phyloP scores from a whole-genome alignment of 148 eudicot species.

The Spergularia marina region DNA sequence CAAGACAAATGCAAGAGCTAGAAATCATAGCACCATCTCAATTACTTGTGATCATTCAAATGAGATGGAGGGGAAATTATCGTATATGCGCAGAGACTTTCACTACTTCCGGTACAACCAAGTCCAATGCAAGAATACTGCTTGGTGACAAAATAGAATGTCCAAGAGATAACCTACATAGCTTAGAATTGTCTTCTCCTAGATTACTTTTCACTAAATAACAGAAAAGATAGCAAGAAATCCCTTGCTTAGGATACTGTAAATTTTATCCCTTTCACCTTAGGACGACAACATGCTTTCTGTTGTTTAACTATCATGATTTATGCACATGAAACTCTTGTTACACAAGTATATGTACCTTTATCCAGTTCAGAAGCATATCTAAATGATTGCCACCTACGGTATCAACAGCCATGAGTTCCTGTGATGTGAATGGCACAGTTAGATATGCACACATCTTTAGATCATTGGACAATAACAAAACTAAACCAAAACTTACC shows the following conservation, averaged over 20 bases:
- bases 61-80: neutral
- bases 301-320: neutral
- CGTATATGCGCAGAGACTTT: neutral
- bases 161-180: neutral
- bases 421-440: conserved; percentile 42
- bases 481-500: conserved; percentile 40
- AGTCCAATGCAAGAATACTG: neutral
- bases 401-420: conserved; percentile 33
- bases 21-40: neutral
- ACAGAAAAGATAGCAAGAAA: neutral
- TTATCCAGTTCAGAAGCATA: conserved; percentile 84
- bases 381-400: conserved; percentile 47
- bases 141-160: neutral
- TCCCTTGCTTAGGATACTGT: neutral
- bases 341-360: conserved; percentile 44
- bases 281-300: neutral
- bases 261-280: neutral
- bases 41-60: neutral
- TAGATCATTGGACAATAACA: neutral
- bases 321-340: neutral
- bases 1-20: neutral
- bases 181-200: neutral
- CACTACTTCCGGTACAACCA: neutral
- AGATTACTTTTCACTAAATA: neutral
- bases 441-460: conserved; percentile 16